Evolutionary conservation across 2,329 filamentous ascomycete genomes (phyloP), one percentile per base, ranked within the genome.

Genomic region (Epichloe sp.): DNA sequence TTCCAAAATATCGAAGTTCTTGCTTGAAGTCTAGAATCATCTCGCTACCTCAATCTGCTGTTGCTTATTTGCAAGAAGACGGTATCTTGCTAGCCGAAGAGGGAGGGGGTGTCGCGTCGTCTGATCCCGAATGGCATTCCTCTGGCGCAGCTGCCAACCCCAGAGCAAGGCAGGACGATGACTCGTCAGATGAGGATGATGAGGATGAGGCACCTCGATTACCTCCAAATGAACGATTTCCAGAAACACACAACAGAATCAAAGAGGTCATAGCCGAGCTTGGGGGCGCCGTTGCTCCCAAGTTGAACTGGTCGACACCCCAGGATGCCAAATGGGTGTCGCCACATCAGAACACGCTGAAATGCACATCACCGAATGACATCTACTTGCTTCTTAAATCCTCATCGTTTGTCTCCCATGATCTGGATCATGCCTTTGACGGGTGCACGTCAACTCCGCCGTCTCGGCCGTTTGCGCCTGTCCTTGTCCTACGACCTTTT

Each of bases 311-410:
- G 93, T 96, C 90, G 5, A 84, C 89, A 4, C 93, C 93, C 4
- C 95, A 96, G 66, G 93, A 98, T 64, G 93, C 93, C 8, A 88
- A 86, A 21, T 96, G 89, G 85, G 96, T 98, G 67, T 81, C 78
- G 68, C 83, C 68, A 69, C 65, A 91, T 76, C 68, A 83, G 60
- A 98, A 98, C 67, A 94, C 87, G 45, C 85, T 96, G 70, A 88
- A 95, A 66, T 98, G 93, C 68, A 83, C 82, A 4, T 82, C 81
- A 0, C 81, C 93, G 3, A 94, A 93, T 64, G 93, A 98, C 62
- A 80, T 98, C 44, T 98, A 97, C 63, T 77, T 97, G 15, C 77
- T 98, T 1, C 77, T 98, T 14, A 98, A 98, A 71, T 90, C 86
- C 61, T 95, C 89, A 26, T 90, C 90, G 61, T 97, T 98, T 62